Base-by-base conservation (phyloP, 2,329 filamentous ascomycete species). In the Colletotrichum falcatum region DNA sequence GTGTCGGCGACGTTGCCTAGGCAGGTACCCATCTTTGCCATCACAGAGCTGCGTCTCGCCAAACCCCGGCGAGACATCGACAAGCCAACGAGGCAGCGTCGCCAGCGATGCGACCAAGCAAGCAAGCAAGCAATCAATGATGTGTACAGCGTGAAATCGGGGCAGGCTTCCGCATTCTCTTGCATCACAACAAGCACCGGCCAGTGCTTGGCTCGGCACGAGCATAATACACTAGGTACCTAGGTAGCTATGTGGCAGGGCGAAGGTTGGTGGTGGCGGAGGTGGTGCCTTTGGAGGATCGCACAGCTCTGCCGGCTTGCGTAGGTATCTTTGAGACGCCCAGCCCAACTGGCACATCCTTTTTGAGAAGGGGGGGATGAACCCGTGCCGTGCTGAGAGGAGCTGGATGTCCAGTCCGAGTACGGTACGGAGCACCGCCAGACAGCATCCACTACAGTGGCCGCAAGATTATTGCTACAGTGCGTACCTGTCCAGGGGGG, bases 331-430 rank as follows among this genome's bases (percentile, higher is more conserved):
- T 61, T 54, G 48, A 37, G 37, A 61, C 18, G 56, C 51, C 64
- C 51, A 67, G 44, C 16, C 48, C 18, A 23, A 23, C 35, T 70
- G 53, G 58, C 49, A 66, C 49, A 42, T 20, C 48, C 46, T 54
- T 58, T 42, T 20, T 9, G 9, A 37, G 46, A 18, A 53, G 23
- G 37, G 61, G 61, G 65, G 53, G 46, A 37, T 35, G 58, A 49
- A 48, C 55, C 64, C 48, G 54, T 51, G 37, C 37, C 14, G 33
- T 61, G 33, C 39, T 39, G 16, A 49, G 26, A 20, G 14, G 35
- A 39, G 30, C 63, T 64, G 63, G 37, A 23, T 37, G 9, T 23
- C 67, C 49, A 70, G 53, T 67, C 56, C 64, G 51, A 70, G 58
- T 46, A 58, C 64, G 58, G 37, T 7, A 33, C 30, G 30, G 30